Percentiles rank a stretch among this genome's conserved stretches.
These are phyloP conservation scores for Linnemannia hyalina DNA, from an alignment of 192 early-diverging fungal genomes.

Conservation along the genomic window DNA sequence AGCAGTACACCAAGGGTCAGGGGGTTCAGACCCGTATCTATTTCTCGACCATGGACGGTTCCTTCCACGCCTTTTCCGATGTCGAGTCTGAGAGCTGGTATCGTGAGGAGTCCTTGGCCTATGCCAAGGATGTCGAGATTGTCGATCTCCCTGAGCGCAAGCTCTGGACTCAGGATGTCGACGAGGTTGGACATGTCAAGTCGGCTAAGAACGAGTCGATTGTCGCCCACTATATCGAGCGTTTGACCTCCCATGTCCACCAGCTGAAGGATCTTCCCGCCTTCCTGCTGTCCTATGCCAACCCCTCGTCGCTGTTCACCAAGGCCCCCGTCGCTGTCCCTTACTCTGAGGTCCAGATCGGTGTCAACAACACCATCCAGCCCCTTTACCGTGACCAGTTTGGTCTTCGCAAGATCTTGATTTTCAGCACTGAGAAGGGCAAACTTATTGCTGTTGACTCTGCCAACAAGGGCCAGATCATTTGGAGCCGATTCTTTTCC, in stretches of 20 bases:
- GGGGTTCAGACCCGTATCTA: constrained; percentile 59
- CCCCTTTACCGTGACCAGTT: constrained; percentile 71
- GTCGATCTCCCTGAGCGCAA: constrained; percentile 85
- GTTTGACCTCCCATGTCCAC: constrained; percentile 63
- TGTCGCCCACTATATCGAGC: constrained; percentile 74
- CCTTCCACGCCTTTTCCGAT: constrained; percentile 64
- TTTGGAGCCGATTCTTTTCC: constrained; percentile 78
- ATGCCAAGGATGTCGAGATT: constrained; percentile 76
- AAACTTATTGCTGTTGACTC: constrained; percentile 90
- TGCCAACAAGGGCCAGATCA: constrained; percentile 73
- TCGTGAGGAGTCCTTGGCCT: constrained; percentile 88
- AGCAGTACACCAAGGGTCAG: constrained; percentile 54
- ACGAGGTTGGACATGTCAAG: constrained; percentile 74
- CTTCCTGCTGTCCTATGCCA: constrained; percentile 58
- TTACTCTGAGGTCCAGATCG: constrained; percentile 45
- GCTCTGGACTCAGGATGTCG: constrained; percentile 73
- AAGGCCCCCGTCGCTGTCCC: constrained; percentile 25
- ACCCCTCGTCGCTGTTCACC: constrained; percentile 37
- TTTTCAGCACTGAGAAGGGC: constrained; percentile 84
- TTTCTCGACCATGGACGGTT: constrained; percentile 73
- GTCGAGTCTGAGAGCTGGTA: constrained; percentile 72
- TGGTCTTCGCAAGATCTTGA: constrained; percentile 91
- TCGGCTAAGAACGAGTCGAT: constrained; percentile 61
- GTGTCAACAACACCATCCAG: constrained; percentile 31
- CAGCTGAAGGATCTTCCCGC: constrained; percentile 64